Evolutionary conservation across 331 rosid species (phyloP).

Genomic region (Quercus phellos): DNA sequence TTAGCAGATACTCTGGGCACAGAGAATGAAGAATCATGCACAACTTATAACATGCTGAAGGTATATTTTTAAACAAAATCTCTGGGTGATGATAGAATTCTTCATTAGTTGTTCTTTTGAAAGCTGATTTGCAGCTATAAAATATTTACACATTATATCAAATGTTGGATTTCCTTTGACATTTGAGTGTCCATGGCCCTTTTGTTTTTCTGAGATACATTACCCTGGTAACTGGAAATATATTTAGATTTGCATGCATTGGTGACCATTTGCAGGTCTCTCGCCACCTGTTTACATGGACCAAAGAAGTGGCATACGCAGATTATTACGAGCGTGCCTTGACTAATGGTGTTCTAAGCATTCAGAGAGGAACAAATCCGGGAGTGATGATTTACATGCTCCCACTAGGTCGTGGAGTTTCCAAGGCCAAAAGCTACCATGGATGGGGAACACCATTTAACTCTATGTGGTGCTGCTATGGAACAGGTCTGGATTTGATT

Average conservation of each 20-base stretch:
- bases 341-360: constrained; percentile 80
- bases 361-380: constrained; percentile 91
- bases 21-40: constrained; percentile 85
- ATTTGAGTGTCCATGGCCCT: too few relatives aligned
- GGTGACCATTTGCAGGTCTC: constrained; percentile 53
- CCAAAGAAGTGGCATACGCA: constrained; percentile 68
- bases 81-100: background rate
- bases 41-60: constrained; percentile 93
- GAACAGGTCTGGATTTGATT: constrained; percentile 55
- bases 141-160: too few relatives aligned
- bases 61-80: constrained; percentile 21
- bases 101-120: background rate
- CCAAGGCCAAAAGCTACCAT: constrained; percentile 56
- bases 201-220: too few relatives aligned
- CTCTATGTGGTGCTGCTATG: constrained; percentile 91
- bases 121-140: too few relatives aligned
- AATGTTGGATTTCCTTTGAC: too few relatives aligned
- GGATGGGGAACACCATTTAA: constrained; percentile 68
- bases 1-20: constrained; percentile 40
- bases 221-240: too few relatives aligned
- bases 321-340: constrained; percentile 87
- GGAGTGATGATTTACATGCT: constrained; percentile 96
- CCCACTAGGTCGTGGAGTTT: constrained; percentile 64
- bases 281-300: constrained; percentile 79
- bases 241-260: too few relatives aligned